Evolutionary conservation across 73 alveolate genomes (phyloP).

Genomic region (Stentor roeselii): DNA sequence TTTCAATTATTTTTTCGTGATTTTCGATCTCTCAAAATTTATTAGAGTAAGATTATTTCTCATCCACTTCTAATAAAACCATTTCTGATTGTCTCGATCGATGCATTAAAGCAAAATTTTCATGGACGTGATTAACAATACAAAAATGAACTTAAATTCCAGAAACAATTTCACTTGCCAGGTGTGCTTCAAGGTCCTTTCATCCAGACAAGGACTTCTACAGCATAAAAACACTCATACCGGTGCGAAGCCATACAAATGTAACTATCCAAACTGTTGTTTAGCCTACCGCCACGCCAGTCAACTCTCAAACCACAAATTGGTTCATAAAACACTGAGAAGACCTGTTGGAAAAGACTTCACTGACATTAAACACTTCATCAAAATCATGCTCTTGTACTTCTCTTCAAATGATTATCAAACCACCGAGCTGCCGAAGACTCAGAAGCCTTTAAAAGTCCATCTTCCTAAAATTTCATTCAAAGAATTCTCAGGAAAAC

Average conservation of each 20-base stretch:
- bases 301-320: neutral
- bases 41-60: too few species aligned
- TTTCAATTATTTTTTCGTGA: neutral
- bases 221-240: neutral
- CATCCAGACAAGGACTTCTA: neutral
- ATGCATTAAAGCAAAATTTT: neutral
- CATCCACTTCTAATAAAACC: neutral
- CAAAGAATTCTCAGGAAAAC: neutral
- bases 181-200: neutral
- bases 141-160: neutral
- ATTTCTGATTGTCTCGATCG: neutral
- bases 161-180: neutral
- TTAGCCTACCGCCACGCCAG: neutral
- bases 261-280: neutral
- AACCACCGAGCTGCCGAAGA: neutral
- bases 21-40: neutral
- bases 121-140: neutral
- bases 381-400: neutral
- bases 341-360: neutral
- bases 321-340: neutral
- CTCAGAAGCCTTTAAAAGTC: neutral
- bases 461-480: neutral
- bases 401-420: neutral
- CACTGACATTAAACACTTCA: neutral
- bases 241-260: conserved; percentile 18